A percentile compares a stretch with the other conserved stretches of the same genome.
phyloP scores from a whole-genome alignment of 129 eudicot species.

The Centella asiatica region DNA sequence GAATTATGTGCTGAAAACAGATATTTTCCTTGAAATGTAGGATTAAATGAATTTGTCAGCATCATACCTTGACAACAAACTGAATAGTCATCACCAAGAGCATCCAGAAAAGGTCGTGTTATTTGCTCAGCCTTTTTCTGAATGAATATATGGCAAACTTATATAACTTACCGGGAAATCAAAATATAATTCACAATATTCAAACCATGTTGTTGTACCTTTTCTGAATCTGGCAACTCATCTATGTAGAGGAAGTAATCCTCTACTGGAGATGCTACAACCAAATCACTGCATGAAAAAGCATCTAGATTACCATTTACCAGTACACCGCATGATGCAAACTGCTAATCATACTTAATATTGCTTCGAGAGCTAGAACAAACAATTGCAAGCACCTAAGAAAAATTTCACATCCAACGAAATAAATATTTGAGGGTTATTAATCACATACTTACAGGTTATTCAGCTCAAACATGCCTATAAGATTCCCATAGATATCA shows the following conservation, averaged over 20 bases:
- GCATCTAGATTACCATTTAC: constrained; percentile 7
- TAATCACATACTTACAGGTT: constrained; percentile 72
- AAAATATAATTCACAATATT: not conserved
- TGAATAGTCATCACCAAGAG: constrained; percentile 92
- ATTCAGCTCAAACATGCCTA: constrained; percentile 98
- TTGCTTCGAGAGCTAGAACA: not conserved
- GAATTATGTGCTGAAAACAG: too few species aligned
- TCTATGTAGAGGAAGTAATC: constrained; percentile 78
- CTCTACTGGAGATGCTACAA: constrained; percentile 91
- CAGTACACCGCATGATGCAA: not conserved
- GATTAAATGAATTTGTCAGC: not conserved
- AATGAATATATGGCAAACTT: not conserved
- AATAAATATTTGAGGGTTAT: not conserved
- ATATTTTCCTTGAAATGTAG: not conserved
- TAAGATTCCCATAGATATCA: constrained; percentile 82
- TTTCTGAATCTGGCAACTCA: constrained; percentile 64
- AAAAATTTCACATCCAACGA: constrained; percentile 2
- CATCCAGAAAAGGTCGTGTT: constrained; percentile 70
- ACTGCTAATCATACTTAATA: not conserved
- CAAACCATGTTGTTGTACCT: constrained; percentile 44
- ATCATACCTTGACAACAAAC: constrained; percentile 76
- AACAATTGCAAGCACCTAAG: constrained; percentile 7
- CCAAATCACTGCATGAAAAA: constrained; percentile 65
- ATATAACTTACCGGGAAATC: not conserved
- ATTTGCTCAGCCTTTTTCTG: constrained; percentile 70